phyloP scores from a whole-genome alignment of 2,329 filamentous ascomycete species.

The Orbilia javanica region DNA sequence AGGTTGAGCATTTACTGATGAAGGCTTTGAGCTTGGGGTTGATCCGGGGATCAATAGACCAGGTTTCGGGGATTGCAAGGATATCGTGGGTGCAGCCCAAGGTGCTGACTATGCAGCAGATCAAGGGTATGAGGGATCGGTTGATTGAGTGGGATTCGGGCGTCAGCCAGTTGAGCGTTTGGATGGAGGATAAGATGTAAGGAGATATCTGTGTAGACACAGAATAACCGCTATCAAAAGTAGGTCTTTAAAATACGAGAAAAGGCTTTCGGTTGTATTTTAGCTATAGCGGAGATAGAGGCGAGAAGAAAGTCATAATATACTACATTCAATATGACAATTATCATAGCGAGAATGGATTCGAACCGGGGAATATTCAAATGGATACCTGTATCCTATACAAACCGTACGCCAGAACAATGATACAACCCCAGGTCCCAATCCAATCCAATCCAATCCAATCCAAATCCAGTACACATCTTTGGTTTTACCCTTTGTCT shows the following conservation, averaged over 20 bases:
- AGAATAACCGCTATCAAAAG: not conserved
- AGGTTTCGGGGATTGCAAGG: conserved; percentile 91
- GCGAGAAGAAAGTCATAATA: conserved; percentile 23
- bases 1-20: conserved; percentile 99
- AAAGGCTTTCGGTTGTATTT: conserved; percentile 37
- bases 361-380: not conserved
- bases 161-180: conserved; percentile 80
- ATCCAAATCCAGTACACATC: not conserved
- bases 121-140: conserved; percentile 88
- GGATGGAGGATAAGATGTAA: conserved; percentile 60
- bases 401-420: conserved; percentile 6
- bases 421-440: conserved; percentile 11
- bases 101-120: conserved; percentile 94
- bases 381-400: not conserved
- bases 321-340: conserved; percentile 15
- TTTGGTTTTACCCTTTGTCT: too few relatives aligned
- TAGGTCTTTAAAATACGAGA: not conserved
- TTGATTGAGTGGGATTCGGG: conserved; percentile 95
- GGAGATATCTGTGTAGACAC: not conserved
- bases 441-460: not conserved
- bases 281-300: conserved; percentile 31
- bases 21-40: conserved; percentile 96
- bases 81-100: conserved; percentile 99
- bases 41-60: conserved; percentile 91
- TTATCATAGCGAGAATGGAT: conserved; percentile 1